A percentile compares a stretch with the other conserved stretches of the same genome.
phyloP scores from a whole-genome alignment of 2,329 filamentous ascomycete genomes.

The Aspergillus pseudoglaucus region DNA sequence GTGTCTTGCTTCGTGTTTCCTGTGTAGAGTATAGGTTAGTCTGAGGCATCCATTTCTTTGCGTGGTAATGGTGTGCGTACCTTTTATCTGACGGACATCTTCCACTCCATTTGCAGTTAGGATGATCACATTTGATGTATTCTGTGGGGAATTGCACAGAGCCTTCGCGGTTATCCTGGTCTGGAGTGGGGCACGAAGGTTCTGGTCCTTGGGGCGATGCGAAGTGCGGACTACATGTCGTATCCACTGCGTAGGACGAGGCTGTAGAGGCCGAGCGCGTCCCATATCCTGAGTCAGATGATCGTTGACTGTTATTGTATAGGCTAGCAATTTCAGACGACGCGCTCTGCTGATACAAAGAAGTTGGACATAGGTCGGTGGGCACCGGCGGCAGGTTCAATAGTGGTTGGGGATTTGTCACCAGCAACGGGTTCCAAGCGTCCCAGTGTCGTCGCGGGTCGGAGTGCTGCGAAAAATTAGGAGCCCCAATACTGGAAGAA shows the following conservation, averaged over 20 bases:
- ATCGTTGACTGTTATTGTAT: conserved; percentile 19
- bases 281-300: conserved; percentile 32
- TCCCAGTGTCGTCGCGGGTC: conserved; percentile 16
- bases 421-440: conserved; percentile 28
- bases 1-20: conserved; percentile 70
- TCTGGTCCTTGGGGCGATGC: conserved; percentile 14
- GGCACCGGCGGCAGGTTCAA: conserved; percentile 13
- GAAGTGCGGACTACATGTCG: conserved; percentile 21
- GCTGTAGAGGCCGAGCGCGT: conserved; percentile 21
- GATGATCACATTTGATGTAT: conserved; percentile 24
- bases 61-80: conserved; percentile 15
- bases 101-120: conserved; percentile 27
- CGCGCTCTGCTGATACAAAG: conserved; percentile 20
- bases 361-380: conserved; percentile 2
- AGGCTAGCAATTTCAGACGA: conserved; percentile 29
- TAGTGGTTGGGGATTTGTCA: conserved; percentile 18
- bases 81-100: conserved; percentile 38
- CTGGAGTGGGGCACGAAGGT: conserved; percentile 4
- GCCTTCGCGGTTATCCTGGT: not conserved
- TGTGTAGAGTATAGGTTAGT: conserved; percentile 30
- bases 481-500: conserved; percentile 9
- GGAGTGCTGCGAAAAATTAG: conserved; percentile 18
- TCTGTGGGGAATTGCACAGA: conserved; percentile 33
- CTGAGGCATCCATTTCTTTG: not conserved
- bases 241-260: conserved; percentile 23